Conservation (phyloP, 768 basidiomycete species). For the Strobilomyces dryophilus region DNA sequence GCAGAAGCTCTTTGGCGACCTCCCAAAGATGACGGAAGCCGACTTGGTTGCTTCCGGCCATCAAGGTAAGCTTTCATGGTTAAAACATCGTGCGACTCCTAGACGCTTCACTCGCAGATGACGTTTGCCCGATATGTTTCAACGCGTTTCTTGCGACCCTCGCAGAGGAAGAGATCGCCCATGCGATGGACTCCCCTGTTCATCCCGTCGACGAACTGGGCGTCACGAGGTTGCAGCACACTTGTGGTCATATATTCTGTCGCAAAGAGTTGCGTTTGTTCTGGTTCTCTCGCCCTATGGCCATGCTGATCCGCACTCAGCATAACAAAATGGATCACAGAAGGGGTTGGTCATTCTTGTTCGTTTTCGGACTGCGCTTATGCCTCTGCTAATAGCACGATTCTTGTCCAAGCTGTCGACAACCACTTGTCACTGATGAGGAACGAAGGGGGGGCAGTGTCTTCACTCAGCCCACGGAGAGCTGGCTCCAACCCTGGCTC, state of each 20-base stretch:
- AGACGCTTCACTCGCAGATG: constrained; percentile 41
- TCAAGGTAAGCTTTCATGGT: constrained; percentile 33
- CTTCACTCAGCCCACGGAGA: constrained; percentile 3
- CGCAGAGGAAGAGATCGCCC: constrained; percentile 70
- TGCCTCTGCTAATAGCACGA: constrained; percentile 41
- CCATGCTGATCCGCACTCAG: constrained; percentile 34
- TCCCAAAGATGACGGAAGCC: constrained; percentile 50
- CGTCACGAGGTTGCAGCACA: constrained; percentile 55
- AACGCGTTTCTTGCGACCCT: constrained; percentile 63
- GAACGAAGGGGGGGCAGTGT: constrained; percentile 11
- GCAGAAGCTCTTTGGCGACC: constrained; percentile 37
- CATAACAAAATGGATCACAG: constrained; percentile 59
- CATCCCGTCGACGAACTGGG: constrained; percentile 66
- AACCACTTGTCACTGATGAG: constrained; percentile 34
- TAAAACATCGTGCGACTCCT: not conserved
- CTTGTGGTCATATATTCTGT: constrained; percentile 73
- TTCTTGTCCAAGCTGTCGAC: constrained; percentile 66
- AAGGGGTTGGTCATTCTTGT: constrained; percentile 42
- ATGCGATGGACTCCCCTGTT: constrained; percentile 76
- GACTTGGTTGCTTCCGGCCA: constrained; percentile 46
- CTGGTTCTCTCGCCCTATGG: not conserved
- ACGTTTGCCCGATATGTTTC: constrained; percentile 72
- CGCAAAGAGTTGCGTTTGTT: constrained; percentile 62
- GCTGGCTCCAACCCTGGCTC: constrained; percentile 24
- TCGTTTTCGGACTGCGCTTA: constrained; percentile 1